Evolutionary conservation across 108 stramenopile species (phyloP), one percentile per base, ranked within the genome.

Genomic region (Cyclotella baltica): DNA sequence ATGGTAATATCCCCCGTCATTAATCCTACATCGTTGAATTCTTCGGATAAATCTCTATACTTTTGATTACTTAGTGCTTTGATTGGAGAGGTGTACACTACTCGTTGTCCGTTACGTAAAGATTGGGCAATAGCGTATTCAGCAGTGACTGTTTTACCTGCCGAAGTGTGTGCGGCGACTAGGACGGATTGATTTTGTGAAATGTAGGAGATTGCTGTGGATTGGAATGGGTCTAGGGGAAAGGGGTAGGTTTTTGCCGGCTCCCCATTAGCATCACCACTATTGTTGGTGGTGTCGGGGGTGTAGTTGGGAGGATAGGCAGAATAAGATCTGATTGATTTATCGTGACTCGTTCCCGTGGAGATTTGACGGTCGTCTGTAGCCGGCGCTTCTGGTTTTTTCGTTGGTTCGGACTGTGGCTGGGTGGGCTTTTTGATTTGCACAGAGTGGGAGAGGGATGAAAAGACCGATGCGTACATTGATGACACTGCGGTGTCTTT

Each of bases 1-100:
- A 99, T 97, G 70, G 97, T 98, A 48, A 99, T 98, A 83, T 99
- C 99, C 19, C 99, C 99, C 31, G 98, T 99, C 95, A 99, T 99
- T 20, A 99, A 81, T 25, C 98, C 98, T 22, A 99, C 98, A 85
- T 98, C 97, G n/a, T 66, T 53, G 86, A 92, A 93, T 83, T 97
- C 94, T 72, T 95, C 96, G 68, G 94, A 92, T 76, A 99, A 84
- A 80, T 99, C 99, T 27, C 99, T 74, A 80, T 96, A 99, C 81
- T 99, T 99, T 78, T 99, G 99, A 85, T 99, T 99, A 77, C 78
- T 83, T 22, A 99, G 78, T 8, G 99, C 99, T 85, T 99, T 99
- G 87, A 99, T 99, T 6, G 99, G 99, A 29, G 94, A 95, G 2
- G 99, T 99, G 86, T 99, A 99, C 30, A 99, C 91, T 29, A 98